These are phyloP conservation scores for Eimeria acervulina DNA, from an alignment of 169 alveolate genomes.

Conservation along the genomic window DNA sequence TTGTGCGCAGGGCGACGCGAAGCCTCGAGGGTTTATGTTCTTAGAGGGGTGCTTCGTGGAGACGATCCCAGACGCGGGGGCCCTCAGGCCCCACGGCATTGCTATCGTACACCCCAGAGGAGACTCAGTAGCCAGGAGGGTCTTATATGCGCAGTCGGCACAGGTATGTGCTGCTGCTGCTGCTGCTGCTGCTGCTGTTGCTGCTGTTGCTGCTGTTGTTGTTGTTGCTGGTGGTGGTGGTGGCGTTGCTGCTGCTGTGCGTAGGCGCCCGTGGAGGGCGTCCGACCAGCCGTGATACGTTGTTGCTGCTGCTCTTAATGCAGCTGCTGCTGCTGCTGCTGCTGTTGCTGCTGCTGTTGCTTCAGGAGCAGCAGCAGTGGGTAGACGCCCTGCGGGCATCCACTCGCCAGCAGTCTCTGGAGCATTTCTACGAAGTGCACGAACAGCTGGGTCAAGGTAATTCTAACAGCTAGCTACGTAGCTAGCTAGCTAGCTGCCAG, in stretches of 20 bases:
- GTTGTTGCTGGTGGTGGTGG: neutral
- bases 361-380: slow-evolving; percentile 85
- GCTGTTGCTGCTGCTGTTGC: slow-evolving; percentile 16
- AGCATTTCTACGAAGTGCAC: slow-evolving; percentile 87
- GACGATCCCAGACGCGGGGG: slow-evolving; percentile 45
- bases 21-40: slow-evolving; percentile 93
- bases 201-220: neutral
- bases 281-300: neutral
- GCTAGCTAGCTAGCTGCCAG: too few species aligned
- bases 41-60: slow-evolving; percentile 94
- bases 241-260: neutral
- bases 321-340: neutral
- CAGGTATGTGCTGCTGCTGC: slow-evolving; percentile 85
- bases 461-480: slow-evolving; percentile 40
- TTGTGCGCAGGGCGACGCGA: slow-evolving; percentile 83
- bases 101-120: slow-evolving; percentile 89
- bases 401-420: slow-evolving; percentile 91
- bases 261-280: neutral
- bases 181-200: neutral
- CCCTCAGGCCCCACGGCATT: slow-evolving; percentile 83
- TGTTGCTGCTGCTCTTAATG: neutral
- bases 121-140: slow-evolving; percentile 86
- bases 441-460: slow-evolving; percentile 82
- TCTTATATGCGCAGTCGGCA: slow-evolving; percentile 88
- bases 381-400: slow-evolving; percentile 90